Conservation (phyloP, 2,329 filamentous ascomycete genomes). For the Salinomyces thailandicus region DNA sequence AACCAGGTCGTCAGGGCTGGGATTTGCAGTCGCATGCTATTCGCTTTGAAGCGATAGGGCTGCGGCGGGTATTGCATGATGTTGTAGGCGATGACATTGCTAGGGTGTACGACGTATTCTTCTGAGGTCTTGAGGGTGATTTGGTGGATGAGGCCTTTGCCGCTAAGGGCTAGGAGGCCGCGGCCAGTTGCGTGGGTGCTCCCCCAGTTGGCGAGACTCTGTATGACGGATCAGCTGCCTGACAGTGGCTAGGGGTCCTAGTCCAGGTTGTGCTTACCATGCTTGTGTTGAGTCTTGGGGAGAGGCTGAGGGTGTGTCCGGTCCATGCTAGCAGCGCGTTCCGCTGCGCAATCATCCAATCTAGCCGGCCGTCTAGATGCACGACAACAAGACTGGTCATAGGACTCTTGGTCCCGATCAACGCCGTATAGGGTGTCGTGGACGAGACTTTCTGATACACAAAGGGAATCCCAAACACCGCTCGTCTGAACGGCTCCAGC, state of each 20-base stretch:
- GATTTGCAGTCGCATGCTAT: slow-evolving; percentile 63
- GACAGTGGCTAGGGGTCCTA: not conserved
- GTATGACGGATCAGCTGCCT: not conserved
- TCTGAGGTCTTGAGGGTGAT: slow-evolving; percentile 71
- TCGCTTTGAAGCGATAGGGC: slow-evolving; percentile 80
- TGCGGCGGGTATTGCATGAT: slow-evolving; percentile 61
- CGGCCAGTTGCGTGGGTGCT: slow-evolving; percentile 79
- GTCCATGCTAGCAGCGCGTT: slow-evolving; percentile 93
- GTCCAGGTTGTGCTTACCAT: slow-evolving; percentile 41
- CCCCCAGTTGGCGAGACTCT: slow-evolving; percentile 76
- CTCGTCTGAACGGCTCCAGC: slow-evolving; percentile 71
- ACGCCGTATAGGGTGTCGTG: slow-evolving; percentile 73
- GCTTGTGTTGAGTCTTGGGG: slow-evolving; percentile 62
- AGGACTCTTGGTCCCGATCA: slow-evolving; percentile 79
- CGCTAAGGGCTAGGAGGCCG: slow-evolving; percentile 72
- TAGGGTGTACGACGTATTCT: slow-evolving; percentile 81
- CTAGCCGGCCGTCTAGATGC: slow-evolving; percentile 82
- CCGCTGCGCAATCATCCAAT: slow-evolving; percentile 88
- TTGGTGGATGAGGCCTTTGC: slow-evolving; percentile 82
- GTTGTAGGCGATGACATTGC: slow-evolving; percentile 83
- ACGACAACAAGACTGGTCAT: slow-evolving; percentile 79
- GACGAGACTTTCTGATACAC: slow-evolving; percentile 85
- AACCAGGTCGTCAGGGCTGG: slow-evolving; percentile 56
- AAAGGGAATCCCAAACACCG: slow-evolving; percentile 78
- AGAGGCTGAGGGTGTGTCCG: slow-evolving; percentile 69